Evolutionary conservation across 2,329 filamentous ascomycete species (phyloP), one percentile per base, ranked within the genome.

Genomic region (Pseudopyricularia cyperi): DNA sequence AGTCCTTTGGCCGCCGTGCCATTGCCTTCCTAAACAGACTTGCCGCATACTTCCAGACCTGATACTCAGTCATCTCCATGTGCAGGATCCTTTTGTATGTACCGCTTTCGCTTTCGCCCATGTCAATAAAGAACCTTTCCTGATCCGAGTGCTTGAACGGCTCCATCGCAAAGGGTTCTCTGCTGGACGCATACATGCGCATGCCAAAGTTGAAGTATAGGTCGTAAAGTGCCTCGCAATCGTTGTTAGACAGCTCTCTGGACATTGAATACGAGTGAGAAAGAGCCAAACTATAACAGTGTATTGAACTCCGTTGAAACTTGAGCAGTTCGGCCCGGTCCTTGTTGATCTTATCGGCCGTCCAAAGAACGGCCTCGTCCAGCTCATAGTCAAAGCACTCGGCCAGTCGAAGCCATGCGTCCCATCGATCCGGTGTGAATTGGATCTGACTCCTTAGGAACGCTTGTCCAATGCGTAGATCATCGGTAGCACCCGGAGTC

Each of bases 271-370:
- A 72, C 0, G 76, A 80, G 55, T 80, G 73, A 0, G 78, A 81
- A 14, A 82, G 60, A 0, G 77, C 77, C 37, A 82, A 68, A 0
- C 75, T 79, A 59, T 87, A 88, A 63, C 87, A 91, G 64, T 95
- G 88, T 46, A 95, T 90, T 1, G 88, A 83, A 59, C 80, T 81
- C 32, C 88, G 80, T 64, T 95, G 88, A 55, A 86, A 78, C 50
- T 80, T 81, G 24, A 89, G 77, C 46, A 95, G 68, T 53, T 94
- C 88, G 4, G 72, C 70, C 52, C 85, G 82, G 59, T 85, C 84
- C 63, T 86, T 91, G 67, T 95, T 95, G 68, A 95, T 83, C 66
- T 94, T 95, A 58, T 95, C 89, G 1, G 89, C 87, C 19, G 84
- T 86, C 89, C 89, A 95, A 5, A 90, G 79, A 5, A 94, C 86